Evolutionary conservation across 768 basidiomycete species (phyloP), one percentile per base, ranked within the genome.

Genomic region (Phlebiopsis gigantea): DNA sequence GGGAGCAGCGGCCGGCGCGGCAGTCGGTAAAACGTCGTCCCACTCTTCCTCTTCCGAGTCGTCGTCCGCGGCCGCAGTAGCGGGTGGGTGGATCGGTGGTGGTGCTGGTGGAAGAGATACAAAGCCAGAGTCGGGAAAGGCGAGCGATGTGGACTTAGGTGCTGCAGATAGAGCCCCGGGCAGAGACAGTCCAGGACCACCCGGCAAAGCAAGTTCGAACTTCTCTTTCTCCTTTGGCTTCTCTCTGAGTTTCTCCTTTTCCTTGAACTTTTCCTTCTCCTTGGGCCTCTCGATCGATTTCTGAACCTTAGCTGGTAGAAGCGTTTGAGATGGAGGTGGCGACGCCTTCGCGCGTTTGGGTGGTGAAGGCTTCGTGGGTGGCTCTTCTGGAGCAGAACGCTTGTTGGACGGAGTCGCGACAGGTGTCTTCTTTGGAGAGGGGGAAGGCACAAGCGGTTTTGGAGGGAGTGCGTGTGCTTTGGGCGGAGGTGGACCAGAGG

Each of bases 11-110:
- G 60, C 41, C 22, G 63, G 26, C 7, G 49, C 47, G 2, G 61
- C 10, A 7, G 58, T 34, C 34, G 25, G 57, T n/a, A 19, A 57
- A 4, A 67, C 66, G 42, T 64, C 65, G 59, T 66, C 66, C 66
- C 66, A 67, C 0, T 64, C 65, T 30, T 63, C 58, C 19, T 64
- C 66, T 19, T 66, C 63, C 43, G 63, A 65, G 50, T 65, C 66
- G 14, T 46, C 46, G 9, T 42, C 51, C 8, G 64, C 31, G 17
- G 54, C 41, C 1, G 56, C 53, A 14, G n/a, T n/a, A n/a, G n/a
- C n/a, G n/a, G n/a, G n/a, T 7, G 53, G 34, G 1, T 56, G 25
- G 1, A 46, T 31, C 29, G 53, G 55, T 9, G 63, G 15, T 17
- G 50, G 52, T 0, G 59, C 42, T 17, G 60, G 30, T 12, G 55